Evolutionary conservation across 345 rosid species (phyloP).

Genomic region (Brassica cretica): DNA sequence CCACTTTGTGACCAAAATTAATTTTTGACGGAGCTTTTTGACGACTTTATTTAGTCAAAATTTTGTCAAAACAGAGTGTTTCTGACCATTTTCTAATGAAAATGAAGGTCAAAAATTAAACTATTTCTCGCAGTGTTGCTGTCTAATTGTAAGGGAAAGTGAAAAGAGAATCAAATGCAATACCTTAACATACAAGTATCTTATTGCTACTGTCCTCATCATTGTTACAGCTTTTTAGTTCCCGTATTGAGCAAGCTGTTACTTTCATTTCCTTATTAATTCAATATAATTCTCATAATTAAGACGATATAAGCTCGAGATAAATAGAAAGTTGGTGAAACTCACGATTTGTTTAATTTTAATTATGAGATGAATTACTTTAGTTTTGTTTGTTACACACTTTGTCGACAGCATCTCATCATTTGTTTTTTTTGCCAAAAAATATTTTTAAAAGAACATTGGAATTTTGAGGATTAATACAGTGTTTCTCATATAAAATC

Average conservation of each 20-base stretch:
- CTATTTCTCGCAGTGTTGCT: background rate
- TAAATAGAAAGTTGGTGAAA: background rate
- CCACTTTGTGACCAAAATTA: too few species aligned
- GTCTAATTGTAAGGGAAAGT: slow-evolving; percentile 19
- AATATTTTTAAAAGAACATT: background rate
- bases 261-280: background rate
- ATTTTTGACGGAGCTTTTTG: too few species aligned
- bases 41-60: too few species aligned
- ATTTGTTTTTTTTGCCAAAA: background rate
- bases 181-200: slow-evolving; percentile 7
- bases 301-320: background rate
- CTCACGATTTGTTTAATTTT: background rate
- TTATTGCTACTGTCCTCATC: background rate
- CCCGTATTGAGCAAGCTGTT: background rate
- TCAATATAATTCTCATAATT: too few species aligned
- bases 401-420: background rate
- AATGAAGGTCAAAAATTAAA: too few species aligned
- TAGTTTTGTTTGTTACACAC: background rate
- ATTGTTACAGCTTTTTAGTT: background rate
- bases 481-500: background rate
- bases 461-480: background rate
- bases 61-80: too few species aligned
- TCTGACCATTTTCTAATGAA: too few species aligned
- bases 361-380: background rate
- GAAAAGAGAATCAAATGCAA: background rate